Evolutionary conservation across 2,329 filamentous ascomycete species (phyloP), one percentile per base, ranked within the genome.

Genomic region (Pezicula radicicola): DNA sequence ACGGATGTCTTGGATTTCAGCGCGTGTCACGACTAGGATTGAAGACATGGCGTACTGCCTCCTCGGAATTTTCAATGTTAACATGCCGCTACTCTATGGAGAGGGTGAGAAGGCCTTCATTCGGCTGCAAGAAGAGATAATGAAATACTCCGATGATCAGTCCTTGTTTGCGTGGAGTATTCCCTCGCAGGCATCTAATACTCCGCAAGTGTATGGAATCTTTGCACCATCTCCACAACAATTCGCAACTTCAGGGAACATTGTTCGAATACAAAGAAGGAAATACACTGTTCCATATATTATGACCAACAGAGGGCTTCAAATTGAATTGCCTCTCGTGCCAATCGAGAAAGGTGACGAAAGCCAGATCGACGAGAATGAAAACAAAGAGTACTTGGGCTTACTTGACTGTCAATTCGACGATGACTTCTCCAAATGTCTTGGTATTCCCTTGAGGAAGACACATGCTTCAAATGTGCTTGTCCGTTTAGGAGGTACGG

Each of bases 41-140:
- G 73, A 77, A 44, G 75, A 76, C 41, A 63, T 66, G n/a, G 71
- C 73, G 0, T 77, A 76, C 35, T 74, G 66, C 12, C 60, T 77
- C 0, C 52, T 77, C 3, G 74, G 74, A 0, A 62, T 77, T 0
- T 76, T 77, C 28, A 62, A 62, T 1, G 64, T 77, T 16, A 69
- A 71, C 36, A 74, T 77, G 68, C 68, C 73, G 0, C 55, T 75
- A 5, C 39, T 75, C 0, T 77, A 76, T 48, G 74, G 74, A 0
- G 68, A 72, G 43, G 68, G 68, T 0, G 1, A 16, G 0, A 63
- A 59, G 0, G 64, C 70, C 0, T 72, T 72, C 21, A 18, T 46
- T 0, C 55, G 70, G 2, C 52, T 73, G 0, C 70, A 72, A 16
- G 55, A 63, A 19, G 66, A 71, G 18, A 70, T 73, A 8, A 63